phyloP scores from a whole-genome alignment of 805 yeast species.

The Ogataea corticis region DNA sequence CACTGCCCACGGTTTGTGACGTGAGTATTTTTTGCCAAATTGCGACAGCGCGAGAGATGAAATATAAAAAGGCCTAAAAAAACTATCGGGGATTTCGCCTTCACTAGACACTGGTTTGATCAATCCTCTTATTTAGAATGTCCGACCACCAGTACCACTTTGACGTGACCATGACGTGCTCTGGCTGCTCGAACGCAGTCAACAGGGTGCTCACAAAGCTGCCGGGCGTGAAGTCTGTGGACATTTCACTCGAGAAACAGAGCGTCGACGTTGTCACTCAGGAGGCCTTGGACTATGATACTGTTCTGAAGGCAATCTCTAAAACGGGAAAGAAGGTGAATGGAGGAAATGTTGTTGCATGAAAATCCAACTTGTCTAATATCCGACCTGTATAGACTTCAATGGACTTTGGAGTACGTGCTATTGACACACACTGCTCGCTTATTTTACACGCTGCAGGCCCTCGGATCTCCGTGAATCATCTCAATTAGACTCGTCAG shows the following conservation, averaged over 20 bases:
- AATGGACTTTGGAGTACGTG: no score
- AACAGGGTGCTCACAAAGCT: slow-evolving; percentile 68
- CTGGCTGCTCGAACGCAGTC: slow-evolving; percentile 87
- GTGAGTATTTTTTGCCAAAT: slow-evolving; percentile 6
- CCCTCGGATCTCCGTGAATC: no score
- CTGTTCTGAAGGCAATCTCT: slow-evolving; percentile 74
- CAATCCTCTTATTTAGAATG: no score
- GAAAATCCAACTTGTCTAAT: not conserved
- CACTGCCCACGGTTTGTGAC: not conserved
- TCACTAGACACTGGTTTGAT: no score
- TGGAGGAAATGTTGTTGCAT: slow-evolving; percentile 53
- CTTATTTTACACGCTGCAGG: no score
- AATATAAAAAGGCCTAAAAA: slow-evolving; percentile 1
- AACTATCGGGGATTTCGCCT: not conserved
- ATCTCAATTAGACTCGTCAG: no score
- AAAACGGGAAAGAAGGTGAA: slow-evolving; percentile 89
- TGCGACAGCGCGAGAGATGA: not conserved
- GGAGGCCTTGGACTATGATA: slow-evolving; percentile 61
- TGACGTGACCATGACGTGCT: slow-evolving; percentile 83
- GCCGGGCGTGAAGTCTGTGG: slow-evolving; percentile 71
- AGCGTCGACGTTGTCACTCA: slow-evolving; percentile 73
- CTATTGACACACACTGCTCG: not conserved
- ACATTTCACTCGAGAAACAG: slow-evolving; percentile 78
- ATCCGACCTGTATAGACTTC: no score
- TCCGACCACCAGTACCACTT: slow-evolving; percentile 67